A percentile compares a stretch with the other conserved stretches of the same genome.
Conservation (phyloP, 139 green algal species). For the Chlorella sp. region DNA sequence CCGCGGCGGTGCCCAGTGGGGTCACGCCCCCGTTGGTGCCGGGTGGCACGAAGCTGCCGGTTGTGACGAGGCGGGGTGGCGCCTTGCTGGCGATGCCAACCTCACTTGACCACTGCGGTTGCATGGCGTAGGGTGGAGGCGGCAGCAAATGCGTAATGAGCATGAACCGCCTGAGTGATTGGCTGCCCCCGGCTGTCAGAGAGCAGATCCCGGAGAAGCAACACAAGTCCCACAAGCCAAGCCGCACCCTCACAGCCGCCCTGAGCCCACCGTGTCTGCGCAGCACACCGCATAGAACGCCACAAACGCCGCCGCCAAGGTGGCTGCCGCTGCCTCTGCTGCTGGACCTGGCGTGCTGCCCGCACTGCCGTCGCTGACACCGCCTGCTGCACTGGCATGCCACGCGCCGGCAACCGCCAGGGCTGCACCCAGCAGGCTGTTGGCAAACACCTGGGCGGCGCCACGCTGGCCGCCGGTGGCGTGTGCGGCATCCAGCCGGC, state of each 20-base stretch:
- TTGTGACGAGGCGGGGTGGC: conserved; percentile 88
- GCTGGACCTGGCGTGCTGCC: neutral
- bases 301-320: conserved; percentile 59
- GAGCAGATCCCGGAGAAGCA: too few species aligned
- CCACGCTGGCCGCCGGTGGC: conserved; percentile 37
- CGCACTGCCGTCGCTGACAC: neutral
- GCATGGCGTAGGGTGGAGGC: too few species aligned
- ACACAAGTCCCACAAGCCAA: too few species aligned
- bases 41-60: conserved; percentile 61
- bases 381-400: neutral
- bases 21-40: conserved; percentile 93
- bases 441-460: conserved; percentile 43
- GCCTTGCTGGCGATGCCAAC: conserved; percentile 79
- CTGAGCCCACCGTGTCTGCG: conserved; percentile 77
- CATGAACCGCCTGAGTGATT: too few species aligned
- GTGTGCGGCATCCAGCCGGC: conserved; percentile 42
- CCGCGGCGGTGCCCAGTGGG: conserved; percentile 72
- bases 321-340: neutral
- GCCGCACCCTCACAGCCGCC: too few species aligned
- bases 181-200: too few species aligned
- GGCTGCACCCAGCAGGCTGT: conserved; percentile 29
- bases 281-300: conserved; percentile 93
- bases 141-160: too few species aligned
- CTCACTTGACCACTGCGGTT: conserved; percentile 83
- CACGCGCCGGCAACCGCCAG: neutral